Percentiles rank a stretch among this genome's conserved stretches.
Conservation (phyloP, 148 eudicot species). For the Rhododendron ferrugineum region DNA sequence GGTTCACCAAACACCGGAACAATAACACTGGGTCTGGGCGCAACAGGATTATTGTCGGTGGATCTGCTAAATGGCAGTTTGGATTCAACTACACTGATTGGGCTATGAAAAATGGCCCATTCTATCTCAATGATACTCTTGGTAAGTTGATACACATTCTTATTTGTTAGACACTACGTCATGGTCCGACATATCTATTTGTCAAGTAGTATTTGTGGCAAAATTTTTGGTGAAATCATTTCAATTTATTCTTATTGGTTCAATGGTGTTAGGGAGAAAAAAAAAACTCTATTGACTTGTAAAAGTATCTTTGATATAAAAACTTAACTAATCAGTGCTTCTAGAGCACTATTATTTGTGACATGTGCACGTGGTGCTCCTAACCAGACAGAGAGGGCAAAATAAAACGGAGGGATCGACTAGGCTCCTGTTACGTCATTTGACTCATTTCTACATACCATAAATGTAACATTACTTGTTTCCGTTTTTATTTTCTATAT, state of each 20-base stretch:
- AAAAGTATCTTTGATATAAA: no score
- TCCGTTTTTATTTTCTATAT: no score
- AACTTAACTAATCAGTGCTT: no score
- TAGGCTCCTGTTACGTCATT: no score
- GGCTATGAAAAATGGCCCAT: slow-evolving; percentile 44
- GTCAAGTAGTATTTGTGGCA: not conserved
- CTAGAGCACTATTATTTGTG: no score
- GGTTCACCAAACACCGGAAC: slow-evolving; percentile 18
- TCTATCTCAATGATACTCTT: slow-evolving; percentile 39
- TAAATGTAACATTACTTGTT: no score
- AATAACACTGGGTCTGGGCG: slow-evolving; percentile 12
- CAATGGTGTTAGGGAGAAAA: not conserved
- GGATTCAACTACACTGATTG: slow-evolving; percentile 47
- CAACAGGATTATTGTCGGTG: slow-evolving; percentile 35
- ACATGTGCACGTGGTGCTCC: no score
- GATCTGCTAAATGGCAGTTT: slow-evolving; percentile 35
- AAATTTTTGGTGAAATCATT: not conserved
- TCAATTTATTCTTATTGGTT: not conserved
- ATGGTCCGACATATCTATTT: not conserved
- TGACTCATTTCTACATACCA: no score
- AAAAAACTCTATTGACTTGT: not conserved
- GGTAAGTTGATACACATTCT: slow-evolving; percentile 18
- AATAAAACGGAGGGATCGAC: no score
- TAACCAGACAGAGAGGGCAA: no score
- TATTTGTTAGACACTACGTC: not conserved